These are phyloP conservation scores for Phytophthora pluvialis DNA, from an alignment of 352 stramenopile species.

Conservation along the genomic window DNA sequence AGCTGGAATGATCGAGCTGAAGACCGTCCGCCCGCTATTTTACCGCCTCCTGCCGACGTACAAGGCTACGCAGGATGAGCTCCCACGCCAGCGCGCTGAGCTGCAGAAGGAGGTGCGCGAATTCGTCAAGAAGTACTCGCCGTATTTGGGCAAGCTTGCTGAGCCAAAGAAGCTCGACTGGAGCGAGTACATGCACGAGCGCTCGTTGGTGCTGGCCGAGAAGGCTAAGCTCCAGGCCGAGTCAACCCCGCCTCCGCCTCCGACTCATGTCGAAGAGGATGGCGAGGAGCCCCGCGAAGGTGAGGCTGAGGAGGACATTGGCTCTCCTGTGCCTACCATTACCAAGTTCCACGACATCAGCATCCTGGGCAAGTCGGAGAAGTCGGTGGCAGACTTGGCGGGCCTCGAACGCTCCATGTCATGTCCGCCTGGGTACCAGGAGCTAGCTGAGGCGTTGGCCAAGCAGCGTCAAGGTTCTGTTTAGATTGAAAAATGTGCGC, in stretches of 20 bases:
- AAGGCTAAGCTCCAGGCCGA: conserved; percentile 40
- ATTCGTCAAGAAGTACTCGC: conserved; percentile 81
- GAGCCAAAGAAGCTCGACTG: conserved; percentile 82
- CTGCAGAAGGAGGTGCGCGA: conserved; percentile 79
- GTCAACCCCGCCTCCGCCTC: conserved; percentile 21
- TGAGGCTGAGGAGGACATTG: conserved; percentile 29
- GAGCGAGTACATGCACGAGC: conserved; percentile 86
- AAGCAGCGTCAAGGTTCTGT: conserved; percentile 37
- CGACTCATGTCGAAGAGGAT: conserved; percentile 25
- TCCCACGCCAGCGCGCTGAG: conserved; percentile 64
- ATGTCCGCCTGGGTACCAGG: conserved; percentile 72
- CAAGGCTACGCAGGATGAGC: conserved; percentile 81
- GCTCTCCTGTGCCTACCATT: conserved; percentile 60
- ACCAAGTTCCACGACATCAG: conserved; percentile 82
- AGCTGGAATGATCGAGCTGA: conserved; percentile 89
- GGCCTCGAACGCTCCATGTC: conserved; percentile 79
- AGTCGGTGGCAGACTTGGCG: conserved; percentile 72
- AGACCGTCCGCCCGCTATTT: conserved; percentile 84
- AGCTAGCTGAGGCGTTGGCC: conserved; percentile 48
- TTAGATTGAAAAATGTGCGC: conserved; percentile 21
- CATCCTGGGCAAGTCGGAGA: conserved; percentile 77
- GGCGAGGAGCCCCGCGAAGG: conserved; percentile 34
- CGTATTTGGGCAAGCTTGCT: conserved; percentile 65
- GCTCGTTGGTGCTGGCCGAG: conserved; percentile 42
- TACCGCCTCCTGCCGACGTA: conserved; percentile 81